A percentile compares a stretch with the other conserved stretches of the same genome.
These are phyloP conservation scores for Pontederia paniculata DNA, from an alignment of 176 grass and related monocot genomes.

Conservation along the genomic window DNA sequence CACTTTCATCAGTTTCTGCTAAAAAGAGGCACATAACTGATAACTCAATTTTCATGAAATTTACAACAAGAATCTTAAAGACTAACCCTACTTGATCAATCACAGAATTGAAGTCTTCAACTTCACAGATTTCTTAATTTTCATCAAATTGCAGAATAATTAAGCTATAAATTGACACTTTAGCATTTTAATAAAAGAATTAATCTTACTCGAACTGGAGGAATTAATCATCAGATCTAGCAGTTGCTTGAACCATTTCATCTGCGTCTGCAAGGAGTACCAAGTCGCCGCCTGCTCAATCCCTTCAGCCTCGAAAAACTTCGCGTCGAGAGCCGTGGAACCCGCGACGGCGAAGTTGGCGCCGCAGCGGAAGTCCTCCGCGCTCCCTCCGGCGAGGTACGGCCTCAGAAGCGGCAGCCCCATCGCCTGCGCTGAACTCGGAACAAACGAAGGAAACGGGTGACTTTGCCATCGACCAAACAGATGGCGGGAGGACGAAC, in stretches of 20 bases:
- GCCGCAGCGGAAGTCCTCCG: slow-evolving; percentile 28
- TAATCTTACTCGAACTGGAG: slow-evolving; percentile 36
- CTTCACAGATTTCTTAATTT: too few species aligned
- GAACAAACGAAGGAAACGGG: background rate
- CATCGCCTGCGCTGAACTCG: slow-evolving; percentile 40
- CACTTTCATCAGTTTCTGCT: background rate
- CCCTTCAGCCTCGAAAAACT: slow-evolving; percentile 15
- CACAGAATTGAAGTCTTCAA: too few species aligned
- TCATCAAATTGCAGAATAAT: too few species aligned
- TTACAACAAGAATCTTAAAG: background rate
- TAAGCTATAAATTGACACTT: too few species aligned
- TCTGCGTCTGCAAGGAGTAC: slow-evolving; percentile 22
- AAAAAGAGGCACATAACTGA: background rate
- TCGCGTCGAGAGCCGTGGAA: slow-evolving; percentile 21
- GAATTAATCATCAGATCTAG: too few species aligned
- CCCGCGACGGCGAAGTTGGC: slow-evolving; percentile 45
- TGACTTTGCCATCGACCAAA: too few species aligned
- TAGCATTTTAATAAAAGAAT: too few species aligned
- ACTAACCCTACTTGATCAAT: too few species aligned
- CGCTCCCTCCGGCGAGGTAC: slow-evolving; percentile 17
- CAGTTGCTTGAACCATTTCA: too few species aligned
- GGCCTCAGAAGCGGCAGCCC: slow-evolving; percentile 27
- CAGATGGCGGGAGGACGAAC: too few species aligned
- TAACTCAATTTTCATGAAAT: background rate
- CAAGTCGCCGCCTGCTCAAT: background rate